phyloP scores from a whole-genome alignment of 805 yeast genomes.

The Blastobotrys attinorum region DNA sequence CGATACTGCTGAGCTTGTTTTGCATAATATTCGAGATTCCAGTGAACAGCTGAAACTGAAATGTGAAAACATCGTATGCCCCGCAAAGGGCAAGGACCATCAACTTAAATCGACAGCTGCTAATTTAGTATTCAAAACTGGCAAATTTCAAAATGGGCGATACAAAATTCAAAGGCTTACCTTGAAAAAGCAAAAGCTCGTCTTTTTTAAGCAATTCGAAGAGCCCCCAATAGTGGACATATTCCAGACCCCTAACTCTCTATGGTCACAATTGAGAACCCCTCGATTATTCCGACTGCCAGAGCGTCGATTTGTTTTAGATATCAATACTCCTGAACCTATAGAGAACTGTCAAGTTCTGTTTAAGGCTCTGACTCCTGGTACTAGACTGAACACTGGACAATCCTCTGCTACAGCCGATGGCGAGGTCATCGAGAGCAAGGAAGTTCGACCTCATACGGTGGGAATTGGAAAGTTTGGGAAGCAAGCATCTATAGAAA shows the following conservation, averaged over 20 bases:
- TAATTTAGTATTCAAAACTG: slow-evolving; percentile 21
- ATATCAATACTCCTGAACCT: slow-evolving; percentile 5
- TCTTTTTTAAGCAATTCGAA: slow-evolving; percentile 20
- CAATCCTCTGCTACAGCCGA: neutral
- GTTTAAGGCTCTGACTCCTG: slow-evolving; percentile 6
- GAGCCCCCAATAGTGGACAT: slow-evolving; percentile 12
- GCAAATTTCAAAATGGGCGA: slow-evolving; percentile 30
- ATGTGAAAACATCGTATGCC: slow-evolving; percentile 8
- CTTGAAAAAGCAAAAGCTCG: slow-evolving; percentile 22
- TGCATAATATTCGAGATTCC: slow-evolving; percentile 1
- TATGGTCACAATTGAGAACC: slow-evolving; percentile 18
- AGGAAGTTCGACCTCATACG: neutral
- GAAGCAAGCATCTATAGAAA: slow-evolving; percentile 11
- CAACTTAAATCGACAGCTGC: too few relatives aligned
- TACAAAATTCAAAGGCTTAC: slow-evolving; percentile 27
- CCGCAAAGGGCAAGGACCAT: slow-evolving; percentile 4
- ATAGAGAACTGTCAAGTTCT: slow-evolving; percentile 3
- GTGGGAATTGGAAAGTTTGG: slow-evolving; percentile 10
- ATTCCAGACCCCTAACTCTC: slow-evolving; percentile 18
- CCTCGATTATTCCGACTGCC: slow-evolving; percentile 12
- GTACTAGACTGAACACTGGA: neutral
- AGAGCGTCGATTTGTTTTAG: slow-evolving; percentile 15
- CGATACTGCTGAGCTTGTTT: slow-evolving; percentile 6
- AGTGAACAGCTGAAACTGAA: slow-evolving; percentile 10
- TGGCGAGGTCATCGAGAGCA: neutral